Evolutionary conservation across 495 filamentous ascomycete genomes (phyloP).

Genomic region (Hamigera avellanea): DNA sequence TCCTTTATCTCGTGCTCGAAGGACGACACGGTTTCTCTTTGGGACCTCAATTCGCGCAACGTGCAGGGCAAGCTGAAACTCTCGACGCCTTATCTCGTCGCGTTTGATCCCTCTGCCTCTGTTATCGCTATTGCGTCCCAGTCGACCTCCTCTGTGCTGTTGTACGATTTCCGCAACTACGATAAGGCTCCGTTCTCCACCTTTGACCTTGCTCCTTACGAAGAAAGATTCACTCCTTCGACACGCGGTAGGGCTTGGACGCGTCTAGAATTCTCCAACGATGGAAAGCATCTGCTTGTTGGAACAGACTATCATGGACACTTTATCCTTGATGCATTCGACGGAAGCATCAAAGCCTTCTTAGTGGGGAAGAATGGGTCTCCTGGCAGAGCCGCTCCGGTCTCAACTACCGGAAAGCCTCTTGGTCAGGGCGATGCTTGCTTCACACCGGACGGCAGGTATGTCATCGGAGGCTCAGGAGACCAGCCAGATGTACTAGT

Average conservation of each 20-base stretch:
- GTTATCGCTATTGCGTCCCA: conserved; percentile 87
- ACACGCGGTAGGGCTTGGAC: conserved; percentile 56
- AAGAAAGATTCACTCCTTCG: conserved; percentile 42
- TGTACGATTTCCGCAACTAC: conserved; percentile 90
- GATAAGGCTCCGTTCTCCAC: conserved; percentile 79
- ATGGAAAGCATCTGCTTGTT: conserved; percentile 76
- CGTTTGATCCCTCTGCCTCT: conserved; percentile 78
- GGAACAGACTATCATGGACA: conserved; percentile 73
- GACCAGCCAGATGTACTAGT: conserved; percentile 60
- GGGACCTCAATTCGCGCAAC: conserved; percentile 67
- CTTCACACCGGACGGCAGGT: conserved; percentile 80
- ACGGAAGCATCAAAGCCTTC: conserved; percentile 60
- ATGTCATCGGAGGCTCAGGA: conserved; percentile 64
- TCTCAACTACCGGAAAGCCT: conserved; percentile 34
- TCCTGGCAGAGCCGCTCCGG: conserved; percentile 31
- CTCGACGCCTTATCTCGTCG: conserved; percentile 63
- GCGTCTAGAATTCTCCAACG: conserved; percentile 84
- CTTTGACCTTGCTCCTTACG: conserved; percentile 60
- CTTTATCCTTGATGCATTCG: conserved; percentile 83
- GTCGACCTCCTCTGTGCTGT: conserved; percentile 59
- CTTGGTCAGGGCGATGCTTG: conserved; percentile 70
- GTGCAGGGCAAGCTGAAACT: conserved; percentile 67
- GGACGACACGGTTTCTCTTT: conserved; percentile 80
- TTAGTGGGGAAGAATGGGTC: conserved; percentile 34
- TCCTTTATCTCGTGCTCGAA: conserved; percentile 82